These are phyloP conservation scores for Schizophyllum commune DNA, from an alignment of 1,284 basidiomycete species.

Conservation along the genomic window DNA sequence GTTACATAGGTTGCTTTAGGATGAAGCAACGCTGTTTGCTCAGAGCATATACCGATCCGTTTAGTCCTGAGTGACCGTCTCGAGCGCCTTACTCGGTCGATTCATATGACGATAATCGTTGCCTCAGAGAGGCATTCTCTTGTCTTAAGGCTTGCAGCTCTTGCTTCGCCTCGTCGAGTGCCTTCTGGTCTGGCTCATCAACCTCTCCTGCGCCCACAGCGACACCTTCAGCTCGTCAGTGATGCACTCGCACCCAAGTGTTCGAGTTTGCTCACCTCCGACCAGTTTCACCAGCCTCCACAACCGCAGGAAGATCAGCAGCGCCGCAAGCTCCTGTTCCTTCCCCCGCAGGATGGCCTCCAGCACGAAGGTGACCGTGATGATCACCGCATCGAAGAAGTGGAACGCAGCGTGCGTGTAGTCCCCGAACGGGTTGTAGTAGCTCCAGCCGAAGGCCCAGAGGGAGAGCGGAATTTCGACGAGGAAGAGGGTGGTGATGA, in stretches of 20 bases:
- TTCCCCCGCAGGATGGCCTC: conserved; percentile 60
- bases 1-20: too few species aligned
- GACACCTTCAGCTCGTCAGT: conserved; percentile 38
- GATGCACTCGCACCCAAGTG: conserved; percentile 2
- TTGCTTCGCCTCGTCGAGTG: conserved; percentile 37
- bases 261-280: conserved; percentile 43
- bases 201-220: conserved; percentile 69
- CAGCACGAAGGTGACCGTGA: conserved; percentile 63
- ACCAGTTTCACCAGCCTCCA: conserved; percentile 76
- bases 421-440: conserved; percentile 49
- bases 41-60: too few species aligned
- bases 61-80: too few species aligned
- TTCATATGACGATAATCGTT: background rate
- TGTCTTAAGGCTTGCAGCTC: conserved; percentile 36
- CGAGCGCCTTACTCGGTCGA: background rate
- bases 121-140: conserved; percentile 17
- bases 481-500: conserved; percentile 65
- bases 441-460: conserved; percentile 53
- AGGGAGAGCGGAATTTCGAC: conserved; percentile 65
- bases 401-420: conserved; percentile 53
- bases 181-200: conserved; percentile 41
- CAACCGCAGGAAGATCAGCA: conserved; percentile 66
- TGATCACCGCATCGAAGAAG: conserved; percentile 63
- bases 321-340: conserved; percentile 59
- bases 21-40: too few species aligned